Conservation (phyloP, 2,329 filamentous ascomycete genomes). For the Pseudomassariella vexata region DNA sequence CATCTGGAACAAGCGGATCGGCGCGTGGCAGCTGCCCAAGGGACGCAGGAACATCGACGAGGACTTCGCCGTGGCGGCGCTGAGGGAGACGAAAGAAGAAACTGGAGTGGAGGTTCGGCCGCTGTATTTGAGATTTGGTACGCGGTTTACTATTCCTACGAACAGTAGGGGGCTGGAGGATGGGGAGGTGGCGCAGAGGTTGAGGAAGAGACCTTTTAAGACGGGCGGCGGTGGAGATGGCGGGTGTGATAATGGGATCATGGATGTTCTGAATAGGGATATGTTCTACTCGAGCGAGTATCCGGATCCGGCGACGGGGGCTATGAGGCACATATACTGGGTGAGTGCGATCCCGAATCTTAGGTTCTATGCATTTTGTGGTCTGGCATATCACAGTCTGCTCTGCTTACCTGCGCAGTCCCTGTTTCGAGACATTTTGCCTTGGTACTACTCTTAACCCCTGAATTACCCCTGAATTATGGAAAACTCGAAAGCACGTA, state of each 20-base stretch:
- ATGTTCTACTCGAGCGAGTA: constrained; percentile 5
- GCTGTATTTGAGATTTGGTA: constrained; percentile 33
- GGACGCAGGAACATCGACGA: constrained; percentile 40
- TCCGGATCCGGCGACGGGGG: constrained; percentile 5
- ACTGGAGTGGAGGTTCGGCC: constrained; percentile 35
- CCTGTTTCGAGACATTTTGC: too few species aligned
- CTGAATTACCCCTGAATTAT: too few species aligned
- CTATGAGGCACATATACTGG: constrained; percentile 7
- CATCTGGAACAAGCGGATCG: constrained; percentile 3
- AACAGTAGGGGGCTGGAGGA: too few species aligned
- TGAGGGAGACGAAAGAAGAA: constrained; percentile 43
- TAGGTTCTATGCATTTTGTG: too few species aligned
- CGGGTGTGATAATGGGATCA: constrained; percentile 3
- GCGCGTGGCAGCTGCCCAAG: constrained; percentile 7
- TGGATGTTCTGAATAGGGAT: constrained; percentile 3
- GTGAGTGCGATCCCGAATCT: too few species aligned
- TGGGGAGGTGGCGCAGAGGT: constrained; percentile 1
- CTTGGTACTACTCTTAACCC: too few species aligned
- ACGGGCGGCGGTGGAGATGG: too few species aligned
- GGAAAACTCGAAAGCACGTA: too few species aligned
- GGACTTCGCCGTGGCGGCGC: constrained; percentile 31
- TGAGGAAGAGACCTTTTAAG: constrained; percentile 2
- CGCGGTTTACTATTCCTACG: constrained; percentile 33
- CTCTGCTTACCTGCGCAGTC: too few species aligned
- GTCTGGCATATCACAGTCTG: too few species aligned